phyloP scores from a whole-genome alignment of 2,329 filamentous ascomycete species.

The Fusarium torulosum region DNA sequence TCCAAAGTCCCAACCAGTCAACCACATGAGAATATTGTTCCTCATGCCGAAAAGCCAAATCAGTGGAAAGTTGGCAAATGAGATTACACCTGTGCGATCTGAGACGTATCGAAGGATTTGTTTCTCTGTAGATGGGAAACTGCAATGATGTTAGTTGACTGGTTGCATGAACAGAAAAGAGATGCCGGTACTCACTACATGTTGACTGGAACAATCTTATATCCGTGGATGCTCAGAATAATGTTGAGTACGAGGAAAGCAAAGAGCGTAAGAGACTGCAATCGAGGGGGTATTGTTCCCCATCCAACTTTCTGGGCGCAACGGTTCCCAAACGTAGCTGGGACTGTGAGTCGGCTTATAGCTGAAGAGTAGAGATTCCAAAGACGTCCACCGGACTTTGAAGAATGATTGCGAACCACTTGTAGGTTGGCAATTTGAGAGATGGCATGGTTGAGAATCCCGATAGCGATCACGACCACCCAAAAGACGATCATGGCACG shows the following conservation, averaged over 20 bases:
- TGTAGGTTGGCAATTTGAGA: constrained; percentile 22
- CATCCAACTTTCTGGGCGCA: constrained; percentile 60
- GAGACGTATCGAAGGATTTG: constrained; percentile 67
- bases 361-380: constrained; percentile 46
- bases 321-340: constrained; percentile 59
- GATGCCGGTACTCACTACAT: constrained; percentile 53
- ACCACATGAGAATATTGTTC: constrained; percentile 75
- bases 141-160: constrained; percentile 34
- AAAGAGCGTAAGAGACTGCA: constrained; percentile 58
- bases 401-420: not conserved
- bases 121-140: constrained; percentile 51
- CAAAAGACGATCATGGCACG: constrained; percentile 58
- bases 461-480: constrained; percentile 54
- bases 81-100: constrained; percentile 73
- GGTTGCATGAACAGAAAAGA: rapidly evolving
- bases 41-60: constrained; percentile 76
- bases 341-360: constrained; percentile 52
- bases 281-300: constrained; percentile 59
- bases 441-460: constrained; percentile 50
- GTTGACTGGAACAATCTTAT: constrained; percentile 54
- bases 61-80: constrained; percentile 72
- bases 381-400: not conserved
- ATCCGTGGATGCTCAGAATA: constrained; percentile 54
- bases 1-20: constrained; percentile 76
- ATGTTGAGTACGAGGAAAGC: constrained; percentile 57